A percentile compares a stretch with the other conserved stretches of the same genome.
These are phyloP conservation scores for Rhodotorula paludigena DNA, from an alignment of 768 basidiomycete species.

Conservation along the genomic window DNA sequence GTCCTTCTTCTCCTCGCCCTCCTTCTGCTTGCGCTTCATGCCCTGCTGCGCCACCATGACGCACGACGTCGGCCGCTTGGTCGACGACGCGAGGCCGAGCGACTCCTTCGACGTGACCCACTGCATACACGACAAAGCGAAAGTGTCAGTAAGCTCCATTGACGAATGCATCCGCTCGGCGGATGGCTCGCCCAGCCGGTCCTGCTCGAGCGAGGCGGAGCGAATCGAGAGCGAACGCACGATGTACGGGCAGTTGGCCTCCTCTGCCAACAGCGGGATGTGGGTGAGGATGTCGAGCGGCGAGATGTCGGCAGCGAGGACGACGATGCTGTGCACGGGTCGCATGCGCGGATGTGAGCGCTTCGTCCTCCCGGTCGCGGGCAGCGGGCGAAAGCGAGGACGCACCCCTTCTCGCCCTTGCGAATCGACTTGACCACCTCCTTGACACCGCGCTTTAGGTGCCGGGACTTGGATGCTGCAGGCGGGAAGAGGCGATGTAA, in stretches of 20 bases:
- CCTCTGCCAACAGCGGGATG: conserved; percentile 88
- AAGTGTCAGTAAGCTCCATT: too few relatives aligned
- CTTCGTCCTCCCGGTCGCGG: background rate
- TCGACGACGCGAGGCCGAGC: conserved; percentile 88
- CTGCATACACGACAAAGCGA: background rate
- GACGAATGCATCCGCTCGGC: too few relatives aligned
- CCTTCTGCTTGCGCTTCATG: conserved; percentile 61
- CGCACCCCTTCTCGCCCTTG: conserved; percentile 93
- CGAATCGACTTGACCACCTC: conserved; percentile 96
- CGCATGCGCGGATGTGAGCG: background rate
- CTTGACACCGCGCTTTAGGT: conserved; percentile 96
- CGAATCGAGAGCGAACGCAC: conserved; percentile 50
- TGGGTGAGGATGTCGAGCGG: conserved; percentile 98
- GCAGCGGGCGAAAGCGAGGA: conserved; percentile 7
- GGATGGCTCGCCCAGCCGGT: too few relatives aligned
- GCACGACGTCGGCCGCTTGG: conserved; percentile 96
- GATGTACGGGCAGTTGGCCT: conserved; percentile 82
- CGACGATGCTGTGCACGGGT: conserved; percentile 59
- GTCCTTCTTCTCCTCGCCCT: conserved; percentile 50
- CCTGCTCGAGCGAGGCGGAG: background rate
- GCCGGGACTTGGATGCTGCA: conserved; percentile 83
- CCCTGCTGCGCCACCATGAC: conserved; percentile 85
- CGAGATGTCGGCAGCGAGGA: conserved; percentile 94
- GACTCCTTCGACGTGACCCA: conserved; percentile 82
- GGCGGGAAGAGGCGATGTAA: conserved; percentile 28